Base-by-base conservation (phyloP, 2,329 filamentous ascomycete species). In the Corinectria fuckeliana region DNA sequence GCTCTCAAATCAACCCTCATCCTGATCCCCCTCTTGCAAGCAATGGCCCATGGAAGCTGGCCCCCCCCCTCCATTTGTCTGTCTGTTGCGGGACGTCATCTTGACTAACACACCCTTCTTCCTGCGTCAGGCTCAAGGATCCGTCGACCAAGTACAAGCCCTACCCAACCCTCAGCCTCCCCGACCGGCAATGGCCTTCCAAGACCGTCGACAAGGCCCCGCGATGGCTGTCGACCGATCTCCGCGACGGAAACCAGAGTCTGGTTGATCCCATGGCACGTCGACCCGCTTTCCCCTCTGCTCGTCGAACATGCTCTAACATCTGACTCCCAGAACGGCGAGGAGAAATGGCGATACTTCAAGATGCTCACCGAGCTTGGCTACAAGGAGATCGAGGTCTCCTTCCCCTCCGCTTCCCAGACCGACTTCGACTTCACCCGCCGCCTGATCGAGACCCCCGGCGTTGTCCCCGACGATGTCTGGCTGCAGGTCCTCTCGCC, bases 301-400 rank as follows among this genome's bases (percentile, higher is more conserved):
- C 4, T 9, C 2, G 28, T 26, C 28, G 25, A n/a, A 42, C 32
- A 42, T 25, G 6, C 41, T 14, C 62, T 67, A 54, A 66, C 45
- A 44, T 6, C 7, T 8, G 11, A 30, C 23, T 25, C 34, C 30
- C 70, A 95, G 92, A 95, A 92, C 73, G 92, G 92, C 68, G 92
- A 97, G 48, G 93, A 97, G 82, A 98, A 98, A 80, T 95, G 91
- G 87, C 83, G 84, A 62, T 98, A 93, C 83, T 98, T 98, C 83
- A 89, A 93, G 78, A 96, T 96, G 92, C 87, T 98, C 53, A 87
- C 90, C 71, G 88, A 94, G 62, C 84, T 97, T 49, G 94, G 95
- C 69, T 98, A 96, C 84, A 98, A 97, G 80, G 94, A 98, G 79
- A 97, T 98, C 66, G 94, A 98, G 75, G 90, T 97, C 18, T 95